Percentiles rank a stretch among this genome's conserved stretches.
These are phyloP conservation scores for Sarocladium kiliense DNA, from an alignment of 2,329 filamentous ascomycete species.

Conservation along the genomic window DNA sequence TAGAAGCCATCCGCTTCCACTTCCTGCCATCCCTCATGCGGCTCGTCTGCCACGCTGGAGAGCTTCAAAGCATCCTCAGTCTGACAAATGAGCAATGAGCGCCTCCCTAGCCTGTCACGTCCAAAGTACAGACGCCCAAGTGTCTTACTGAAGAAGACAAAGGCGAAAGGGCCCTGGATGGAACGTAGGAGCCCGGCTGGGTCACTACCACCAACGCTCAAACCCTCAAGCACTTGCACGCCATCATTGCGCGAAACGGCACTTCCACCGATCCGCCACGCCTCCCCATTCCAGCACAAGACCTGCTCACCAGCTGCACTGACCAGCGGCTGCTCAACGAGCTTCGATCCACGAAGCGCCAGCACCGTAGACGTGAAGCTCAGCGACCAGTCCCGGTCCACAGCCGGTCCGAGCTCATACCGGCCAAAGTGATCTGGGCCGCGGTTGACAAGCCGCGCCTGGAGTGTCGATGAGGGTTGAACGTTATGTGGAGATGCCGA, in stretches of 20 bases:
- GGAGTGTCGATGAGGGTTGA: constrained; percentile 29
- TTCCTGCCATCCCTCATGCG: constrained; percentile 60
- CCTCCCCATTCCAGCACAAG: constrained; percentile 97
- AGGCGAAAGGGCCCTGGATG: constrained; percentile 82
- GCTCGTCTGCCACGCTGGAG: constrained; percentile 63
- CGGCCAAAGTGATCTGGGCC: constrained; percentile 55
- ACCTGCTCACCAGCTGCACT: constrained; percentile 53
- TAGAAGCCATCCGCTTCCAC: constrained; percentile 83
- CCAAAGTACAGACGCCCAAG: constrained; percentile 69
- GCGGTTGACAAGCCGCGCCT: constrained; percentile 44
- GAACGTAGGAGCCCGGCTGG: constrained; percentile 45
- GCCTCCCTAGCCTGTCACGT: constrained; percentile 79
- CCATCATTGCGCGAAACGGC: constrained; percentile 74
- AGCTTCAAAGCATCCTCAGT: constrained; percentile 49
- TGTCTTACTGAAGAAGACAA: constrained; percentile 70
- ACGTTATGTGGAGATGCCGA: constrained; percentile 20
- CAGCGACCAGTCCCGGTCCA: constrained; percentile 33
- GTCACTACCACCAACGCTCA: constrained; percentile 39
- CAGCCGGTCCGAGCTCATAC: constrained; percentile 24
- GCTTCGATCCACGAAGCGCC: constrained; percentile 71
- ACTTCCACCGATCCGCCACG: constrained; percentile 66
- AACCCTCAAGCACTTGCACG: constrained; percentile 56
- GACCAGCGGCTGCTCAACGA: constrained; percentile 69
- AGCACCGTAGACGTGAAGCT: constrained; percentile 80
- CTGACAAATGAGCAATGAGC: constrained; percentile 65